Conservation (phyloP, 352 stramenopile species). For the Salisapilia sapeloensis region DNA sequence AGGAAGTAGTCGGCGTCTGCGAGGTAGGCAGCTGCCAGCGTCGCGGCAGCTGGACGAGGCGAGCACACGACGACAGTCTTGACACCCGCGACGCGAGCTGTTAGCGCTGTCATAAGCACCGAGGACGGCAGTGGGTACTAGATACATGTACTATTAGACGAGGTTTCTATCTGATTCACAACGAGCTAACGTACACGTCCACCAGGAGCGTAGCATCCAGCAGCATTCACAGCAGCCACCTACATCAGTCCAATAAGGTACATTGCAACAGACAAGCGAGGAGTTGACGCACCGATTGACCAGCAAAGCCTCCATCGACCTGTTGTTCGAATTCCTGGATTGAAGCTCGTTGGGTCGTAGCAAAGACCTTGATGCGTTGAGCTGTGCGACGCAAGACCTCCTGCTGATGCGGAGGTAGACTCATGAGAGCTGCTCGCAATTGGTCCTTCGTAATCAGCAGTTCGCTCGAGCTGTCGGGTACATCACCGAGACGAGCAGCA, state of each 20-base stretch:
- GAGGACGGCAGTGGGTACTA: constrained; percentile 94
- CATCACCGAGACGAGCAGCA: constrained; percentile 46
- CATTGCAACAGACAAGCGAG: constrained; percentile 2
- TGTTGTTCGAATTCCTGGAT: constrained; percentile 87
- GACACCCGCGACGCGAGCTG: constrained; percentile 87
- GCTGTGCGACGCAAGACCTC: constrained; percentile 79
- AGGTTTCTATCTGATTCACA: too few relatives aligned
- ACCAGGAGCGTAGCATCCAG: constrained; percentile 95
- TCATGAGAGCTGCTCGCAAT: constrained; percentile 76
- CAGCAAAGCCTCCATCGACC: constrained; percentile 91
- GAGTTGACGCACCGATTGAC: constrained; percentile 67
- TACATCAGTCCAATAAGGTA: constrained; percentile 5
- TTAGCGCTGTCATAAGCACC: constrained; percentile 96
- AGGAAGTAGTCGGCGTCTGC: constrained; percentile 83
- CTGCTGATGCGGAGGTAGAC: constrained; percentile 48
- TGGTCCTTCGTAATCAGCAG: constrained; percentile 37
- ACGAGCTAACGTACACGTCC: constrained; percentile 42
- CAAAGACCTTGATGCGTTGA: constrained; percentile 85
- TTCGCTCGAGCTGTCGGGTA: constrained; percentile 14
- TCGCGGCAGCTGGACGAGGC: constrained; percentile 84
- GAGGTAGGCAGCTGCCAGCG: constrained; percentile 89
- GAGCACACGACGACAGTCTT: constrained; percentile 90
- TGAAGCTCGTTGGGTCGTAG: constrained; percentile 82
- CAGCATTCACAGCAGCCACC: constrained; percentile 45
- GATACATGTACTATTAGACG: constrained; percentile 1